phyloP scores from a whole-genome alignment of 1,284 basidiomycete species.

The Malassezia nana region DNA sequence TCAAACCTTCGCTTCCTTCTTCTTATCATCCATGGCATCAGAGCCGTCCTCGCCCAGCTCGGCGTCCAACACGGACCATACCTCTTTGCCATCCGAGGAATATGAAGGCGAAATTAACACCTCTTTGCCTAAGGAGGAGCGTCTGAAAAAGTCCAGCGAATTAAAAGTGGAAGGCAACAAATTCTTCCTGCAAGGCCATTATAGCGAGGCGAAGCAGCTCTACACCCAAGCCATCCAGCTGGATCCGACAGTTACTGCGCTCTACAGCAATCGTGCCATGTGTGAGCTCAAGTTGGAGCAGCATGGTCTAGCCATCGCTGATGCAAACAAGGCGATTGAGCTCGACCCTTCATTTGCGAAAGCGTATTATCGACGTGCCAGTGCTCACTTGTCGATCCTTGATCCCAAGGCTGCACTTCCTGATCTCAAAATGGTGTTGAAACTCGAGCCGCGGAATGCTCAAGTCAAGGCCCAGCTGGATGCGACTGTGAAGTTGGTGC shows the following conservation, averaged over 20 bases:
- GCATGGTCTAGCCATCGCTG: conserved; percentile 45
- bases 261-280: conserved; percentile 43
- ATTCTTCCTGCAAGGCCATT: conserved; percentile 34
- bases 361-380: conserved; percentile 81
- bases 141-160: conserved; percentile 21
- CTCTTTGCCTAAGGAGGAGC: conserved; percentile 23
- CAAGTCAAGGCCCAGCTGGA: conserved; percentile 69
- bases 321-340: conserved; percentile 63
- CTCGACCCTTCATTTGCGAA: conserved; percentile 85
- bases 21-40: conserved; percentile 5
- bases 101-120: neutral
- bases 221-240: conserved; percentile 39
- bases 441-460: conserved; percentile 79
- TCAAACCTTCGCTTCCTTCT: neutral
- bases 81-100: neutral
- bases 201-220: conserved; percentile 33
- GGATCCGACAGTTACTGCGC: conserved; percentile 29
- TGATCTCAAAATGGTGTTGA: conserved; percentile 54
- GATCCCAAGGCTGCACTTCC: conserved; percentile 41
- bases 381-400: conserved; percentile 79
- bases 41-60: conserved; percentile 6
- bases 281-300: conserved; percentile 48
- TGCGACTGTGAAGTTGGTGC: conserved; percentile 78
- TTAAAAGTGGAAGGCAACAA: conserved; percentile 41
- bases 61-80: neutral